These are phyloP conservation scores for Luzula sylvatica DNA, from an alignment of 176 grass and related monocot species.

Conservation along the genomic window DNA sequence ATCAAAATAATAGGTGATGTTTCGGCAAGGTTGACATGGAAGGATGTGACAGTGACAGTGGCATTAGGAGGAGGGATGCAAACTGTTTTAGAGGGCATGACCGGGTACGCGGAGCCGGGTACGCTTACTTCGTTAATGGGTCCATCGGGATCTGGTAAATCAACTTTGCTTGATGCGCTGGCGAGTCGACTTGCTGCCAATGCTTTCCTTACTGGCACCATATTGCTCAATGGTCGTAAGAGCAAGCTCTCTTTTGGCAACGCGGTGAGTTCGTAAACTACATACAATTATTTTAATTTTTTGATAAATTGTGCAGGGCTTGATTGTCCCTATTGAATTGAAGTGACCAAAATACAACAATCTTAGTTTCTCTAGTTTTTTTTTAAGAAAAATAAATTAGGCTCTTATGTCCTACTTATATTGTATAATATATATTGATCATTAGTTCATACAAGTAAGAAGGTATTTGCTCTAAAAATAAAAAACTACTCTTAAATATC, in stretches of 20 bases:
- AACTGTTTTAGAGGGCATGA: constrained; percentile 63
- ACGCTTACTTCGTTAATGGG: constrained; percentile 95
- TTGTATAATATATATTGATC: no score
- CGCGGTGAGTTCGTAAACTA: constrained; percentile 31
- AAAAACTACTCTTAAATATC: no score
- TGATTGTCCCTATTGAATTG: no score
- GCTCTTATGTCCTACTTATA: no score
- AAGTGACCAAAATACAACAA: no score
- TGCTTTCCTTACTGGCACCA: constrained; percentile 62
- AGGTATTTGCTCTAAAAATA: no score
- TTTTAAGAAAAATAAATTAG: no score
- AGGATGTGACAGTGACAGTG: constrained; percentile 77
- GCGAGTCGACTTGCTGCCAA: constrained; percentile 74
- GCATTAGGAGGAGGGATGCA: constrained; percentile 59
- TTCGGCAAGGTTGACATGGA: constrained; percentile 83
- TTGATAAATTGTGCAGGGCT: no score
- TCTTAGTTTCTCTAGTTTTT: no score
- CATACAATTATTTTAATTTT: no score
- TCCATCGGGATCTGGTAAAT: constrained; percentile 88
- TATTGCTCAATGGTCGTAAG: constrained; percentile 91
- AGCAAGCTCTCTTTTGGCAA: constrained; percentile 86
- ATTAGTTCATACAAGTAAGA: no score
- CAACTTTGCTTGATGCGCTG: constrained; percentile 80
- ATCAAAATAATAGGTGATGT: constrained; percentile 36
- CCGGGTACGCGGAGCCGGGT: constrained; percentile 77